These are phyloP conservation scores for Allodekkera sacchari DNA, from an alignment of 805 yeast species.

Conservation along the genomic window DNA sequence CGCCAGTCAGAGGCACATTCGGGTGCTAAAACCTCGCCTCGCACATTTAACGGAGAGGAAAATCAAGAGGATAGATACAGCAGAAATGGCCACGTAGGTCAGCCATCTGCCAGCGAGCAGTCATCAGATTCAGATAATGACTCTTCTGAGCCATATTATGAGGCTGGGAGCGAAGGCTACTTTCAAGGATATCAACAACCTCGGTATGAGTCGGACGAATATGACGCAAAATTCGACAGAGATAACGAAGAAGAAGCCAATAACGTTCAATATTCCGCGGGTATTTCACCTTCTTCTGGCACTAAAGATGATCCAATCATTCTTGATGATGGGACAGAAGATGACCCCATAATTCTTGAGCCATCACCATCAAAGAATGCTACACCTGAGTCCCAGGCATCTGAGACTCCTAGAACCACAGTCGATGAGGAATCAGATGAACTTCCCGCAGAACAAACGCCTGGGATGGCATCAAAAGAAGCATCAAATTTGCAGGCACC, in stretches of 20 bases:
- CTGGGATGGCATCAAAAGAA: not conserved
- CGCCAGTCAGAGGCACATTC: not conserved
- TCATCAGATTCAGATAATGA: no score
- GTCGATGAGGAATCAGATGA: not conserved
- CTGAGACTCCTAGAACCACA: not conserved
- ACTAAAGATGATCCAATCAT: constrained; percentile 18
- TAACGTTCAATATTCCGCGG: no score
- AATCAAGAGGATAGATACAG: no score
- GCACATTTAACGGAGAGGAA: not conserved
- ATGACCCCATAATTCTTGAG: constrained; percentile 20
- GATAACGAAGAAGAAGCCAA: no score
- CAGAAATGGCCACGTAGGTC: no score
- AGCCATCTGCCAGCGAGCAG: no score
- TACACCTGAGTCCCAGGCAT: not conserved
- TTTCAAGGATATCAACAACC: no score
- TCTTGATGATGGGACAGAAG: constrained; percentile 21
- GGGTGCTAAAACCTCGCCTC: not conserved
- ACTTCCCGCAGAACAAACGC: not conserved
- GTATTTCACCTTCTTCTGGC: constrained; percentile 7
- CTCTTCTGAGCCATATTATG: no score
- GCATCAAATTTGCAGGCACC: not conserved
- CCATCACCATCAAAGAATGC: not conserved
- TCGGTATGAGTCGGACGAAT: no score
- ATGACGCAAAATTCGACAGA: no score
- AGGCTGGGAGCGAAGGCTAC: no score